These are phyloP conservation scores for Starmerella sirachaensis DNA, from an alignment of 805 yeast genomes.

Conservation along the genomic window DNA sequence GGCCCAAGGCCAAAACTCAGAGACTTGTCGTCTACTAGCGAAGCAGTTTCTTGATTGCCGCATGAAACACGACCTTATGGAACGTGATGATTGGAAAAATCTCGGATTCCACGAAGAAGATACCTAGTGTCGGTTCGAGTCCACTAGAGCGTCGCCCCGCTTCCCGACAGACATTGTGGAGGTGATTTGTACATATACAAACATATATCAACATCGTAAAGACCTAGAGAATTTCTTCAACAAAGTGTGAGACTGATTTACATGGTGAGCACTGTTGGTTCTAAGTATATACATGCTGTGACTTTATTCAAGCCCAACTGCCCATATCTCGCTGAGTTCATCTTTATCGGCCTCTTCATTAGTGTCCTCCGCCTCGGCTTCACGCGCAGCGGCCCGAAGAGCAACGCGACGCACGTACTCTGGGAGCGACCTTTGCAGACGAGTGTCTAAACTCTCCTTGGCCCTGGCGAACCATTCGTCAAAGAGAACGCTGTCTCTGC, in stretches of 20 bases:
- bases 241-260: not conserved
- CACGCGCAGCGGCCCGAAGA: conserved; percentile 70
- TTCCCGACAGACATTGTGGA: not conserved
- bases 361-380: conserved; percentile 62
- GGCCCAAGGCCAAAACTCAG: conserved; percentile 73
- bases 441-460: conserved; percentile 24
- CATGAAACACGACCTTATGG: conserved; percentile 69
- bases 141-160: too few species aligned
- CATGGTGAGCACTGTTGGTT: not conserved
- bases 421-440: conserved; percentile 51
- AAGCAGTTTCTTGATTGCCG: conserved; percentile 73
- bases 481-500: conserved; percentile 38
- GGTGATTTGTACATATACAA: not conserved
- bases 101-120: conserved; percentile 34
- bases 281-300: too few species aligned
- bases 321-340: conserved; percentile 29
- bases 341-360: conserved; percentile 82
- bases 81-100: conserved; percentile 44
- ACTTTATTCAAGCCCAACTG: conserved; percentile 15
- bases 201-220: not conserved
- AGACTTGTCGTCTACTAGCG: conserved; percentile 79
- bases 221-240: not conserved
- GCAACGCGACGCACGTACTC: conserved; percentile 90
- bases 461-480: conserved; percentile 46
- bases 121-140: too few species aligned